phyloP scores from a whole-genome alignment of 306 rosid genomes.

The Canavalia ensiformis region DNA sequence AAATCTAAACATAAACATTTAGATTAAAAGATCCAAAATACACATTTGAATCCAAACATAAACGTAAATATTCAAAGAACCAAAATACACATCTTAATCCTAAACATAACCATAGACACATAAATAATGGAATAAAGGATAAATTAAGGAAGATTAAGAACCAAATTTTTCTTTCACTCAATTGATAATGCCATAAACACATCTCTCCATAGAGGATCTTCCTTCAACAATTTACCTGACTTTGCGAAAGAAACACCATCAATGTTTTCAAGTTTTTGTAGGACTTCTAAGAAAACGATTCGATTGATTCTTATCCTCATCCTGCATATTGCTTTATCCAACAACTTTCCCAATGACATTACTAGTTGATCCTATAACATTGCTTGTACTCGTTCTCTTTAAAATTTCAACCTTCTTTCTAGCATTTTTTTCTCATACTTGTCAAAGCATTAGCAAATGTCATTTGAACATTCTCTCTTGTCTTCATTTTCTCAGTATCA shows the following conservation, averaged over 20 bases:
- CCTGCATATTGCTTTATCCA: background rate
- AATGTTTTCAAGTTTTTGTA: background rate
- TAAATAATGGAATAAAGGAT: background rate
- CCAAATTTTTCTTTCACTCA: background rate
- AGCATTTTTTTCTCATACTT: background rate
- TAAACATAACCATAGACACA: too few relatives aligned
- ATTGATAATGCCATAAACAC: background rate
- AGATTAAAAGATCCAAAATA: too few relatives aligned
- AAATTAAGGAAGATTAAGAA: background rate
- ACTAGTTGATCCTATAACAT: background rate
- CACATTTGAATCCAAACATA: too few relatives aligned
- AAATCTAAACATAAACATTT: too few relatives aligned
- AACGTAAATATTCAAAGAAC: too few relatives aligned
- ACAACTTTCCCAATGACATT: background rate
- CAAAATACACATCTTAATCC: too few relatives aligned
- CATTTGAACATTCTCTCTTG: background rate
- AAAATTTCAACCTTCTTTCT: background rate
- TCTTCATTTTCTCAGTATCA: background rate
- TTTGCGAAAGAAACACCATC: background rate
- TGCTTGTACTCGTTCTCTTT: background rate
- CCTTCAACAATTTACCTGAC: background rate
- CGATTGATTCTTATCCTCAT: background rate
- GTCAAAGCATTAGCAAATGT: background rate
- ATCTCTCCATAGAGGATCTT: background rate
- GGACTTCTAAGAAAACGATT: too few relatives aligned